Evolutionary conservation across 2,329 filamentous ascomycete species (phyloP), one percentile per base, ranked within the genome.

Genomic region (Tolypocladium capitatum): DNA sequence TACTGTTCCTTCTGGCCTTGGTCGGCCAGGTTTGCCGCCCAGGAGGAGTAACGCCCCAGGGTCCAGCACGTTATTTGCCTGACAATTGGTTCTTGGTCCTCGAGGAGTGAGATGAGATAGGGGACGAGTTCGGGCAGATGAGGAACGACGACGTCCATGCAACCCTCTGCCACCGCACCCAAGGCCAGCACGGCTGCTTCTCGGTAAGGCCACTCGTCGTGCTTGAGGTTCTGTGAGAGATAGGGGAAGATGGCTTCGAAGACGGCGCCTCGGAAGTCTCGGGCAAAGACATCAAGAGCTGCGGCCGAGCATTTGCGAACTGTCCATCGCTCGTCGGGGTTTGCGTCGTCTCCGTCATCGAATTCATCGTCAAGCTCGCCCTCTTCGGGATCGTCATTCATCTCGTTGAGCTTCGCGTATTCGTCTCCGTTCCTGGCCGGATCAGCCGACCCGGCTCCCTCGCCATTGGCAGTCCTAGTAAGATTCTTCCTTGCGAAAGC

Each of bases 61-160:
- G 92, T 94, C 92, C 92, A 98, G 67, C 92, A 98, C 24, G 91
- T 97, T 55, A 98, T 98, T 62, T 95, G 88, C 52, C 92, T 79
- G 34, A 98, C 91, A 14, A 97, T 84, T 14, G 92, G 88, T 65
- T 96, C 89, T 1, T 76, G 62, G 60, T 98, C 92, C 49, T 84
- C 79, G 33, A 98, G 74, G 0, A 96, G 76, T 8, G 84, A 84
- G 55, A 97, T 84, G 43, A 98, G 77, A 63, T 94, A 98, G 1
- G 88, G 86, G 2, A 97, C 81, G 36, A 98, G 74, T 61, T 95
- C 84, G 2, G 88, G 89, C 30, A 98, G 77, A 65, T 97, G 90
- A 46, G 90, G 92, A 43, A 83, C 83, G 46, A 98, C 89, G 20
- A 86, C 86, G 45, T 85, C 78, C 73, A 96, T 86, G 63, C 92